These are phyloP conservation scores for Leccinum barrowsii DNA, from an alignment of 768 basidiomycete species.

Conservation along the genomic window DNA sequence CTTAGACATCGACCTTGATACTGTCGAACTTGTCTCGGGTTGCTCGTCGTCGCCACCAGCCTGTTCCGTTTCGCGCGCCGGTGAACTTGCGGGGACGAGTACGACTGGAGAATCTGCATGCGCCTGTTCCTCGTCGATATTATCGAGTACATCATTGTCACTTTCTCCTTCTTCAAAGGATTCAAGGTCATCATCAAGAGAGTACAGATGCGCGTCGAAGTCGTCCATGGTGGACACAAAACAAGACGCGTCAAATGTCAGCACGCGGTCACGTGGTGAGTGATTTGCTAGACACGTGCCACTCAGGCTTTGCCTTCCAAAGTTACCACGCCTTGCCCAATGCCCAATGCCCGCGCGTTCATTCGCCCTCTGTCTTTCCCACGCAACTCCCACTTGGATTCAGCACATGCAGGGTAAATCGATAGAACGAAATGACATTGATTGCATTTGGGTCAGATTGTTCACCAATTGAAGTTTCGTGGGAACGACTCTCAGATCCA, in stretches of 20 bases:
- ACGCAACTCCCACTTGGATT: too few species aligned
- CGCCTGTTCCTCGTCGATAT: constrained; percentile 19
- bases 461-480: not conserved
- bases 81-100: constrained; percentile 19
- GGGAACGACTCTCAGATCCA: not conserved
- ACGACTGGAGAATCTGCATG: constrained; percentile 7
- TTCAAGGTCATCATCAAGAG: constrained; percentile 22
- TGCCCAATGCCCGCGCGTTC: too few species aligned
- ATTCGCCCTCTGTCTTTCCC: too few species aligned
- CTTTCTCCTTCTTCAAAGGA: constrained; percentile 6
- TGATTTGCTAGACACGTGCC: not conserved
- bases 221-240: constrained; percentile 16
- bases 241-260: constrained; percentile 5
- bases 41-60: constrained; percentile 1
- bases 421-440: too few species aligned
- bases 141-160: constrained; percentile 22
- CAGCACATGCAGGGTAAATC: too few species aligned
- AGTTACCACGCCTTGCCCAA: too few species aligned
- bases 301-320: not conserved
- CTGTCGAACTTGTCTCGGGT: not conserved
- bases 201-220: constrained; percentile 22
- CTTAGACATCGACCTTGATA: not conserved
- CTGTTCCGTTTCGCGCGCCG: not conserved
- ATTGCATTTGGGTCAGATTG: too few species aligned
- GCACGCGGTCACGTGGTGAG: not conserved